Evolutionary conservation across 805 yeast species (phyloP), one percentile per base, ranked within the genome.

Genomic region (Zygosaccharomyces gambellarensis): DNA sequence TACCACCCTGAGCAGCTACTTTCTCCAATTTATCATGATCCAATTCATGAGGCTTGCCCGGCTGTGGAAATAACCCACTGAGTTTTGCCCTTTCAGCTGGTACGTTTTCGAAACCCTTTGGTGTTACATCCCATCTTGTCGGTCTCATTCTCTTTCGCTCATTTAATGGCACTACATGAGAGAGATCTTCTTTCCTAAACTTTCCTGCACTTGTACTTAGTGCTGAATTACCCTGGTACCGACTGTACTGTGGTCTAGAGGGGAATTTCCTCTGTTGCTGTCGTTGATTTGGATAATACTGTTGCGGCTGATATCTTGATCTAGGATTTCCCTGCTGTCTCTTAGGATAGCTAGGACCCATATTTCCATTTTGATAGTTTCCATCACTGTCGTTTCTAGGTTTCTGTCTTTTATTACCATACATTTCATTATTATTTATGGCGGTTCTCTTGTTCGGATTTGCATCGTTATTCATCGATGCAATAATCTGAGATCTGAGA

Each of bases 61-160:
- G 92, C 14, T 79, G 71, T 2, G 90, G 88, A 59, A 88, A 89
- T 2, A 87, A 65, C 0, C 96, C 96, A 1, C 88, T 78, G 14
- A 85, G 69, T 59, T 88, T 89, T 5, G 94, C 95, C 51, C 84
- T 73, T 52, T 82, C 87, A 0, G 94, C 85, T 1, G 86, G 77
- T 1, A 85, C 81, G 5, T 78, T 77, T 59, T 87, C 94, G 62
- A 85, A 85, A 0, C 88, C 92, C 52, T 73, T 72, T 0, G 95
- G 90, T 30, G 76, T 74, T 22, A 78, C 70, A 45, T 87, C 94
- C 95, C 95, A 88, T 43, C 73, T 68, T 0, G 87, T 73, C 28
- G 61, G 63, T 17, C 71, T 72, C 10, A 68, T 59, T 10, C 83
- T 70, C 43, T 70, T 69, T n/a, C 86, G 64, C 40, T 77, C 70